Evolutionary conservation across 495 filamentous ascomycete genomes (phyloP).

Genomic region (Monascus purpureus): DNA sequence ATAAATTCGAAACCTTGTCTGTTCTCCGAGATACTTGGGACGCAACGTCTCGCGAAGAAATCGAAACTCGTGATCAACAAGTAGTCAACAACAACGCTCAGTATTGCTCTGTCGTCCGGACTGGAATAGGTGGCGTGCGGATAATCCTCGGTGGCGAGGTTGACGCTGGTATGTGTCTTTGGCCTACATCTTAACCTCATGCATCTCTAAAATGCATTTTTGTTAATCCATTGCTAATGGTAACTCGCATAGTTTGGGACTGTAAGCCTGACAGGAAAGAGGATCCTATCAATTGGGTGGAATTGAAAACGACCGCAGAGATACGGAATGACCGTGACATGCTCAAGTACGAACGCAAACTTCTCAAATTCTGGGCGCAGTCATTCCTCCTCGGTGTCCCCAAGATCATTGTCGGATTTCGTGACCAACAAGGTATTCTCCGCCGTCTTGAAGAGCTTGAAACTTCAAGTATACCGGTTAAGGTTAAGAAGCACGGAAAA

Average conservation of each 20-base stretch:
- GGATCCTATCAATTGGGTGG: slow-evolving; percentile 73
- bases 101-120: slow-evolving; percentile 86
- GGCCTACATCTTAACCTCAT: no score
- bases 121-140: slow-evolving; percentile 57
- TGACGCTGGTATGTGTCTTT: slow-evolving; percentile 51
- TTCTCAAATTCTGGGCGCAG: slow-evolving; percentile 92
- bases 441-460: slow-evolving; percentile 58
- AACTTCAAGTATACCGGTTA: slow-evolving; percentile 59
- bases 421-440: slow-evolving; percentile 59
- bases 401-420: slow-evolving; percentile 82
- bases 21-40: slow-evolving; percentile 62
- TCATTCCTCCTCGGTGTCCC: slow-evolving; percentile 89
- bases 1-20: slow-evolving; percentile 88
- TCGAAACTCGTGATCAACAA: slow-evolving; percentile 57
- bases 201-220: no score
- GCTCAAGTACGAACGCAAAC: slow-evolving; percentile 70
- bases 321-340: slow-evolving; percentile 49
- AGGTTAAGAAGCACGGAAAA: slow-evolving; percentile 48
- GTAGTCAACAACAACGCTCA: slow-evolving; percentile 78
- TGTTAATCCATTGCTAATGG: no score
- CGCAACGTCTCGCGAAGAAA: slow-evolving; percentile 51
- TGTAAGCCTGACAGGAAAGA: slow-evolving; percentile 51
- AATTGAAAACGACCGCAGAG: slow-evolving; percentile 80
- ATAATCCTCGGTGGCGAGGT: slow-evolving; percentile 89
- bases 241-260: slow-evolving; percentile 67